Conservation (phyloP, 1,284 basidiomycete species). For the Schizophyllum commune region DNA sequence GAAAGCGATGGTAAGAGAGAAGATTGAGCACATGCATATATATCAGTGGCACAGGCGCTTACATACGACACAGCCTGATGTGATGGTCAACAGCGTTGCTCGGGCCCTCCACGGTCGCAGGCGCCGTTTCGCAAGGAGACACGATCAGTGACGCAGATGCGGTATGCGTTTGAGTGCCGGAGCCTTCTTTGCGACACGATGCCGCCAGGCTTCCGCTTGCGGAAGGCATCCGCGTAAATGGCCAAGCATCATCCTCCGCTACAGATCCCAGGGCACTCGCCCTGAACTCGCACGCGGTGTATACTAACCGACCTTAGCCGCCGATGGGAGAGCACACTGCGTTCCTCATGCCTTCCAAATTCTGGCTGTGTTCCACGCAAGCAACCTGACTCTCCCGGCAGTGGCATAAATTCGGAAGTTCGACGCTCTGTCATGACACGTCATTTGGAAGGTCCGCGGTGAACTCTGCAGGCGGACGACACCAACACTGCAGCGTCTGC, state of each 20-base stretch:
- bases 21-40: not conserved
- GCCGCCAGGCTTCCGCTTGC: no score
- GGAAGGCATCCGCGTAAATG: no score
- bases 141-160: not conserved
- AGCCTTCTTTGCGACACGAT: not conserved
- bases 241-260: not conserved
- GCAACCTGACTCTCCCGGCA: not conserved
- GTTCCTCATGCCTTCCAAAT: no score
- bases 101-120: not conserved
- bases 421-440: not conserved
- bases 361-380: not conserved
- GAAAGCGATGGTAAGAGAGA: not conserved
- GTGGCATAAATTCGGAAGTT: not conserved
- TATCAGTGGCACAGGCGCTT: not conserved
- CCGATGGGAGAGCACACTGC: not conserved
- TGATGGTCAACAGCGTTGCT: not conserved
- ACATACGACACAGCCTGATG: not conserved
- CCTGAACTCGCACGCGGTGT: no score
- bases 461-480: not conserved
- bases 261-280: not conserved
- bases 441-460: not conserved
- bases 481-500: not conserved
- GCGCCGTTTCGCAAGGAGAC: not conserved
- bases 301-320: no score
- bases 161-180: not conserved